Evolutionary conservation across 768 basidiomycete genomes (phyloP), one percentile per base, ranked within the genome.

Genomic region (Hygrocybe punicea): DNA sequence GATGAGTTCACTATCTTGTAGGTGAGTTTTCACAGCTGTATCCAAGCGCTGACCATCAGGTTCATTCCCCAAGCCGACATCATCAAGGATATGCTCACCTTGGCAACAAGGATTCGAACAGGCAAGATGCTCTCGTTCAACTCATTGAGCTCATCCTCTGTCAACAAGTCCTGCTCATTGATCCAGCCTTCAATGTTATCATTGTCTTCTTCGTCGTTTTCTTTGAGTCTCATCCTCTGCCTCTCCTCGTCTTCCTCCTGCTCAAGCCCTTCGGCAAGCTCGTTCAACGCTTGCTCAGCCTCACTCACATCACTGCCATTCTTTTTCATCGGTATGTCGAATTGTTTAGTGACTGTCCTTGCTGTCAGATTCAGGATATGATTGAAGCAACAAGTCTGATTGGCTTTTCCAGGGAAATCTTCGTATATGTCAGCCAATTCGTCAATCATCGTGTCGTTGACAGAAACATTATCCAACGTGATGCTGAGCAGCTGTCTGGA

Each of bases 291-390:
- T 42, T 29, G 25, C 21, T 46, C 40, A 11, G 49, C 17, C 1
- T 39, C 48, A 10, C 13, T 24, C 44, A 49, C 36, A n/a, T n/a
- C 21, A 11, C 7, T 19, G 7, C 44, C 17, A 19, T 8, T 34
- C 33, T 57, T 47, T 33, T 16, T 36, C 16, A 46, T 56, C 23
- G 60, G 60, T 36, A 70, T 44, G 29, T 80, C 73, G 62, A 79
- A 79, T 51, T 66, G 61, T 0, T 51, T 2, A 0, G 78, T 39
- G 0, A 76, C 21, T 0, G 59, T 63, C 49, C 76, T 74, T 1
- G 72, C 75, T 1, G 73, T 62, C 0, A 81, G 62, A 39, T 74
- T 76, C 17, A 78, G n/a, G 6, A 74, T 63, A 50, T 81, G 79
- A 0, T 62, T 55, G 51, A 81, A 78, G 57, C 78, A 81, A 0